A percentile compares a stretch with the other conserved stretches of the same genome.
phyloP scores from a whole-genome alignment of 345 rosid species.

The Eucalyptus urophylla region DNA sequence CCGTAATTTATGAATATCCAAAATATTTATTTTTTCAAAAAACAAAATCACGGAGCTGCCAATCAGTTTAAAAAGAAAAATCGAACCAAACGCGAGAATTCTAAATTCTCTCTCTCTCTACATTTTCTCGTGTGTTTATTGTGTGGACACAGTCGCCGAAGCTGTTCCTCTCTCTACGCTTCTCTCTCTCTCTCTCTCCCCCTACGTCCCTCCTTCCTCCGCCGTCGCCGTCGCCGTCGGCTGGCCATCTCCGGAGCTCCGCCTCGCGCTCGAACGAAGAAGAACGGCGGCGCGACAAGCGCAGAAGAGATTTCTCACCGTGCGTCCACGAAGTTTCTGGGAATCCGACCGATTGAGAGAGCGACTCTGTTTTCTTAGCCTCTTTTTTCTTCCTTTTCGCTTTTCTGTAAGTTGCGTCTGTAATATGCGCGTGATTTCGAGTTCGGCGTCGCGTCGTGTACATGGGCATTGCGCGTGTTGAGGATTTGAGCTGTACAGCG shows the following conservation, averaged over 20 bases:
- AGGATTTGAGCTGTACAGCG: neutral
- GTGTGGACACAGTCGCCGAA: neutral
- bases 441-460: neutral
- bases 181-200: neutral
- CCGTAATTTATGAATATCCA: neutral
- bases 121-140: neutral
- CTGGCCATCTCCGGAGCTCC: neutral
- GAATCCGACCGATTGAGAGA: neutral
- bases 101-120: neutral
- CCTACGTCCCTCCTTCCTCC: neutral
- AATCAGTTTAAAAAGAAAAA: neutral
- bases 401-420: neutral
- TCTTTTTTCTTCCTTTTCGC: neutral
- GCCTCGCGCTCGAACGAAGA: neutral
- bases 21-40: neutral
- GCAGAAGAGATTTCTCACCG: too few species aligned
- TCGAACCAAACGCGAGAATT: neutral
- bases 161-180: neutral
- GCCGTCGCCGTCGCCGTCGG: neutral
- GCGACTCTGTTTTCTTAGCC: neutral
- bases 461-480: neutral
- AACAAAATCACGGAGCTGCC: neutral
- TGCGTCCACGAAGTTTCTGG: neutral
- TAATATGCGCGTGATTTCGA: neutral
- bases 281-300: too few species aligned